Percentiles rank a stretch among this genome's conserved stretches.
Conservation (phyloP, 2,329 filamentous ascomycete genomes). For the Exophiala dermatitidis region DNA sequence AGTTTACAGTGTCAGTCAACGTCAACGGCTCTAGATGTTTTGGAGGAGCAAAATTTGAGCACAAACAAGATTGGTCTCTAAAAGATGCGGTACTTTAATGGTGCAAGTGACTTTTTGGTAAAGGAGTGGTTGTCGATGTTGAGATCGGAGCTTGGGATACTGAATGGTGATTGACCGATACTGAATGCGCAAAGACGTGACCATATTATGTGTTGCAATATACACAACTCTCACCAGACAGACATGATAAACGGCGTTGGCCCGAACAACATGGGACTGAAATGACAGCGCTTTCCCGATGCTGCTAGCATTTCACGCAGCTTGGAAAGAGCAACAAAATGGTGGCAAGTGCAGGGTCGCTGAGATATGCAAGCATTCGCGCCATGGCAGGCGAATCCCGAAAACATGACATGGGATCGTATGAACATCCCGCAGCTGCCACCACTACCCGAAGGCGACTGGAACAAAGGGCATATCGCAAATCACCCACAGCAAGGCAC, state of each 20-base stretch:
- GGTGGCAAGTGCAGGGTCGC: background rate
- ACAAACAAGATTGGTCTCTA: background rate
- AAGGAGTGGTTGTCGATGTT: background rate
- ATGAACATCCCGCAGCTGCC: constrained; percentile 2
- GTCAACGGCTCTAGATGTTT: background rate
- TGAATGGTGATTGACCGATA: background rate
- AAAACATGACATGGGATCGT: background rate
- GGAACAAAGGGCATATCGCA: constrained; percentile 3
- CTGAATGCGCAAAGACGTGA: background rate
- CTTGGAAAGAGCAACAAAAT: background rate
- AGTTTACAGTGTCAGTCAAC: background rate
- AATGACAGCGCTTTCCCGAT: background rate
- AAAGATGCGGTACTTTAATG: background rate
- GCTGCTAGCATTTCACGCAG: background rate
- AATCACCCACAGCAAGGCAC: background rate
- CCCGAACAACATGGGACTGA: background rate
- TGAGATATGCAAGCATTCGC: background rate
- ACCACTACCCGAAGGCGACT: constrained; percentile 3
- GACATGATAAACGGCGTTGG: background rate
- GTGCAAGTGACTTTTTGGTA: background rate
- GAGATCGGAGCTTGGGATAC: background rate
- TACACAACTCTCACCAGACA: background rate
- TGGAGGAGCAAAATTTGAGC: background rate
- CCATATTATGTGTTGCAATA: background rate
- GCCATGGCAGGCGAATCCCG: background rate